Percentiles rank a stretch among this genome's conserved stretches.
These are phyloP conservation scores for Pythium monospermum DNA, from an alignment of 352 stramenopile genomes.

Conservation along the genomic window DNA sequence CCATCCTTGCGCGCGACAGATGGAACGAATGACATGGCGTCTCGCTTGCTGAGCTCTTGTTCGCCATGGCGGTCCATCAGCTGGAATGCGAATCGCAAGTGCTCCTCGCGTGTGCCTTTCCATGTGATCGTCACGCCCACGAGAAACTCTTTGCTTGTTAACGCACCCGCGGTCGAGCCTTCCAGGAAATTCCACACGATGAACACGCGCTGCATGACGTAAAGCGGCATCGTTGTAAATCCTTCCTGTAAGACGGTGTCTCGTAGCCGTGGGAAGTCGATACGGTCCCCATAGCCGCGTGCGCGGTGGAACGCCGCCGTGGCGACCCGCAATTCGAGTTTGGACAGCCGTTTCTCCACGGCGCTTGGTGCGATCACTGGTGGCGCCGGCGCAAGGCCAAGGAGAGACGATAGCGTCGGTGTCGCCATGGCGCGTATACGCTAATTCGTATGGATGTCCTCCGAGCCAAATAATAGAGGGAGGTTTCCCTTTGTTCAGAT, in stretches of 20 bases:
- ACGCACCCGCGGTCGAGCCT: conserved; percentile 7
- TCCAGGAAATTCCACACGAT: conserved; percentile 27
- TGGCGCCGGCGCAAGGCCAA: conserved; percentile 15
- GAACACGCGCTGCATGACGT: conserved; percentile 32
- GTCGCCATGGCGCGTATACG: too few relatives aligned
- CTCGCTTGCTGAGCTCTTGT: conserved; percentile 21
- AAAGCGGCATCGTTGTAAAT: conserved; percentile 26
- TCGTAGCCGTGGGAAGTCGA: conserved; percentile 31
- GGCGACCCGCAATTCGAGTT: conserved; percentile 19
- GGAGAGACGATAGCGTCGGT: conserved; percentile 17
- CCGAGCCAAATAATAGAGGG: too few relatives aligned
- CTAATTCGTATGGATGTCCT: too few relatives aligned
- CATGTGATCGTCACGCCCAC: conserved; percentile 22
- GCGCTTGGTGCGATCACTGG: conserved; percentile 24
- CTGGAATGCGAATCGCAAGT: conserved; percentile 38
- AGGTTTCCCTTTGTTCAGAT: too few relatives aligned
- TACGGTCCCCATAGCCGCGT: conserved; percentile 25
- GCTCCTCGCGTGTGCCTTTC: conserved; percentile 39
- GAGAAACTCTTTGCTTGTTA: conserved; percentile 38
- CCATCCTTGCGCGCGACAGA: conserved; percentile 6
- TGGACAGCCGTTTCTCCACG: conserved; percentile 23
- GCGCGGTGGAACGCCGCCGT: conserved; percentile 38
- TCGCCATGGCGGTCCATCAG: conserved; percentile 21
- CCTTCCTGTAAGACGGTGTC: conserved; percentile 35
- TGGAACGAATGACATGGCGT: conserved; percentile 24